Evolutionary conservation across 345 rosid species (phyloP).

Genomic region (Passiflora organensis): DNA sequence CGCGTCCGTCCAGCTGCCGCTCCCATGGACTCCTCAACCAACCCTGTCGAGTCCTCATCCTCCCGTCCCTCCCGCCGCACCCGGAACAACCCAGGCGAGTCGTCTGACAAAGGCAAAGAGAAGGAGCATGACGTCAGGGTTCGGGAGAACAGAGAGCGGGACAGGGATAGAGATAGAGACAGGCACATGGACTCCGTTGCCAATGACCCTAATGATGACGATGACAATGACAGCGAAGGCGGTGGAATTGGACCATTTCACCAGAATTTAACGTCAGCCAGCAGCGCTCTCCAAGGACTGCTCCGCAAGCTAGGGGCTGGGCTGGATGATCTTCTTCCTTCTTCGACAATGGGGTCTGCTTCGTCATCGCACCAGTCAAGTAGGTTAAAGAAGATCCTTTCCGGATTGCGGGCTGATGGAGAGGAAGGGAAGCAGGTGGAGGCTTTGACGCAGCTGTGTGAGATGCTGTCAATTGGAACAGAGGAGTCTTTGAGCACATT

Average conservation of each 20-base stretch:
- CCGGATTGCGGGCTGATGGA: conserved; percentile 89
- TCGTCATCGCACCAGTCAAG: conserved; percentile 84
- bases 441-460: conserved; percentile 94
- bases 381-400: conserved; percentile 81
- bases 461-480: conserved; percentile 93
- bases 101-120: conserved; percentile 83
- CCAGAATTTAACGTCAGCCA: conserved; percentile 88
- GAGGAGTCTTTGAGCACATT: conserved; percentile 92
- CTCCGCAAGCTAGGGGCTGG: conserved; percentile 97
- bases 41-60: conserved; percentile 53
- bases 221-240: conserved; percentile 83
- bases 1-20: conserved; percentile 25
- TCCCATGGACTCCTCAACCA: conserved; percentile 64
- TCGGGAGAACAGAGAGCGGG: conserved; percentile 50
- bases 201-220: conserved; percentile 44
- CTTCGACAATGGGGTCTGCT: conserved; percentile 70
- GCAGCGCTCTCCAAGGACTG: conserved; percentile 91
- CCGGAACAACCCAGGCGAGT: conserved; percentile 21
- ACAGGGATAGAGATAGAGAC: conserved; percentile 28
- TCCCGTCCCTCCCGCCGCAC: conserved; percentile 70
- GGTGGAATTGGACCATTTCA: conserved; percentile 65
- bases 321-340: conserved; percentile 83
- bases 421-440: conserved; percentile 99
- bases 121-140: conserved; percentile 73
- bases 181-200: conserved; percentile 43